Evolutionary conservation across 768 basidiomycete species (phyloP), one percentile per base, ranked within the genome.

Genomic region (Suillus lakei): DNA sequence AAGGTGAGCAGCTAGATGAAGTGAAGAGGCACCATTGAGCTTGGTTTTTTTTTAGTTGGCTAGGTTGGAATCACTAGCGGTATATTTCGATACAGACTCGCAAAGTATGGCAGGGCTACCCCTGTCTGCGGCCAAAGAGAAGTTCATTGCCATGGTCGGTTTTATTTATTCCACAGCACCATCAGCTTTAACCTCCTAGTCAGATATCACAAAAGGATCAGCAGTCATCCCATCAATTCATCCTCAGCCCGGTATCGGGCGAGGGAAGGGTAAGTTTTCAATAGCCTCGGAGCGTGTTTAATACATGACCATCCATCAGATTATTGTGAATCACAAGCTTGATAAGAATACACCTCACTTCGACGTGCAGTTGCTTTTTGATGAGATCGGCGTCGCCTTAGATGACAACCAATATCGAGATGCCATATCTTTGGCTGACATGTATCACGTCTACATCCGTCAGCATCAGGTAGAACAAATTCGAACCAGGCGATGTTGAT

Each of bases 321-420:
- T 96, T 68, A 83, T 90, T 65, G 86, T 99, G 78, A 95, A 96
- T 72, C 89, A 94, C 69, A 88, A 86, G 72, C 81, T 88, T 64
- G 87, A 91, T 70, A 84, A 84, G 55, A 82, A 87, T 64, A 92
- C 85, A 3, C 95, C 98, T 32, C 90, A 91, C 43, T 93, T 93
- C 67, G 96, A 99, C 71, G 86, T 93, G 3, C 89, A 93, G 70
- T 83, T 99, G 38, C 79, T 91, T 21, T 98, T 99, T 75, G 89
- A 98, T 69, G 94, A 98, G 76, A 96, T 99, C 60, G 96, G 92
- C 9, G 88, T 99, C 63, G 86, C 91, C 26, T 80, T 99, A 56
- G 97, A 99, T 74, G 89, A 95, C 67, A 87, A 96, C 69, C 98
- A 99, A 77, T 99, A 98, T 74, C 87, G 94, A 61, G 95, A 99